Conservation (phyloP, 2,329 filamentous ascomycete species). For the Aspergillus ibericus region DNA sequence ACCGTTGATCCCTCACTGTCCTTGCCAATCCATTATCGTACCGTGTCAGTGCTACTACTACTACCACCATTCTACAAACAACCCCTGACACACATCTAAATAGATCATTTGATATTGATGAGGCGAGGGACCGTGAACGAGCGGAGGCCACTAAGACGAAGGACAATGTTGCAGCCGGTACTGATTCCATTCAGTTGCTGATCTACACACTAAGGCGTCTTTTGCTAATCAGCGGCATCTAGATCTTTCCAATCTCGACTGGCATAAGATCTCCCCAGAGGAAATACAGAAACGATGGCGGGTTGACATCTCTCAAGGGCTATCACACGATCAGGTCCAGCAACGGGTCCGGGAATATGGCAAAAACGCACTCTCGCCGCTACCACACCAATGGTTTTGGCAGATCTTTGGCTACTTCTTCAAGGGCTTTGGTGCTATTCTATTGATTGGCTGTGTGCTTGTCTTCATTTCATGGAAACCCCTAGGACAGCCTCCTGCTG, state of each 20-base stretch:
- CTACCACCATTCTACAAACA: not conserved
- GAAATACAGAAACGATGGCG: slow-evolving; percentile 62
- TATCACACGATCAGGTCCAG: slow-evolving; percentile 60
- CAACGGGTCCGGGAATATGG: slow-evolving; percentile 62
- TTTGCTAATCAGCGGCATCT: not conserved
- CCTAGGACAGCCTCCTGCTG: slow-evolving; percentile 68
- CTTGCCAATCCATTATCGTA: slow-evolving; percentile 35
- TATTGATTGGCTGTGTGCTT: slow-evolving; percentile 67
- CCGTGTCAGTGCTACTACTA: slow-evolving; percentile 24
- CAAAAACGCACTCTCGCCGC: slow-evolving; percentile 65
- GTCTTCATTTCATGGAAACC: slow-evolving; percentile 78
- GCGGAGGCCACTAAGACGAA: slow-evolving; percentile 46
- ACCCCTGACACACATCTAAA: not conserved
- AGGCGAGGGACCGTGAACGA: slow-evolving; percentile 51
- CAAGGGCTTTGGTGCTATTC: slow-evolving; percentile 71
- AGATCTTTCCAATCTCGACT: slow-evolving; percentile 61
- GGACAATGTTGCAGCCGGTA: slow-evolving; percentile 49
- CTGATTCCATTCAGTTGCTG: not conserved
- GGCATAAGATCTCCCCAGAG: slow-evolving; percentile 62
- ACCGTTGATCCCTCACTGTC: slow-evolving; percentile 27
- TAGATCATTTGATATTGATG: slow-evolving; percentile 58
- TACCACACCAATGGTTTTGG: slow-evolving; percentile 60
- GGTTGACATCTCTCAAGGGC: slow-evolving; percentile 57
- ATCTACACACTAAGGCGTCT: not conserved
- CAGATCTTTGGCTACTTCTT: slow-evolving; percentile 71